A percentile compares a stretch with the other conserved stretches of the same genome.
Conservation (phyloP, 805 yeast species). For the Zygosaccharomyces rouxii region DNA sequence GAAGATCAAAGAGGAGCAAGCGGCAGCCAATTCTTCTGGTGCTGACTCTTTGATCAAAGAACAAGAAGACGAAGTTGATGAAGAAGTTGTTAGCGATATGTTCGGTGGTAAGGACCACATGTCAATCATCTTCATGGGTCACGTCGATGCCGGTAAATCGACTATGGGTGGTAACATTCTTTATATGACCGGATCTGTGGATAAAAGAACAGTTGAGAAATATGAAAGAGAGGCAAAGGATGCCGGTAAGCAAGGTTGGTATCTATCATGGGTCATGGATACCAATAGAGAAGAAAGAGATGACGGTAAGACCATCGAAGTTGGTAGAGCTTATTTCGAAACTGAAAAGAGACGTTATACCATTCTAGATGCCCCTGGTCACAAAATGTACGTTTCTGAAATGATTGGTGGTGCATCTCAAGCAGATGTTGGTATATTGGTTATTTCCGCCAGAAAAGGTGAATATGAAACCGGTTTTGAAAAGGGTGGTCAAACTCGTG, state of each 20-base stretch:
- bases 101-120: constrained; percentile 97
- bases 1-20: constrained; percentile 27
- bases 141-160: constrained; percentile 98
- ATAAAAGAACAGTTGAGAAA: constrained; percentile 96
- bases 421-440: constrained; percentile 97
- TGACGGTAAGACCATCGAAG: constrained; percentile 99
- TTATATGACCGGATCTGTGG: constrained; percentile 93
- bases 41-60: constrained; percentile 58
- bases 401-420: constrained; percentile 99
- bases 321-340: constrained; percentile 96
- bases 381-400: constrained; percentile 96
- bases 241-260: constrained; percentile 99
- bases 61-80: constrained; percentile 79
- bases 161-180: constrained; percentile 99
- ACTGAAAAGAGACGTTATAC: constrained; percentile 98
- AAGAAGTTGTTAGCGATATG: constrained; percentile 83
- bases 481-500: constrained; percentile 98
- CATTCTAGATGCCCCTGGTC: constrained; percentile 98
- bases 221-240: constrained; percentile 98
- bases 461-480: constrained; percentile 99
- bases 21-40: constrained; percentile 19
- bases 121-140: constrained; percentile 98
- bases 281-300: constrained; percentile 98
- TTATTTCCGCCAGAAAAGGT: constrained; percentile 97
- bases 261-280: constrained; percentile 98